Conservation (phyloP, 78 protist species). For the Reticulomyxa filosa region DNA sequence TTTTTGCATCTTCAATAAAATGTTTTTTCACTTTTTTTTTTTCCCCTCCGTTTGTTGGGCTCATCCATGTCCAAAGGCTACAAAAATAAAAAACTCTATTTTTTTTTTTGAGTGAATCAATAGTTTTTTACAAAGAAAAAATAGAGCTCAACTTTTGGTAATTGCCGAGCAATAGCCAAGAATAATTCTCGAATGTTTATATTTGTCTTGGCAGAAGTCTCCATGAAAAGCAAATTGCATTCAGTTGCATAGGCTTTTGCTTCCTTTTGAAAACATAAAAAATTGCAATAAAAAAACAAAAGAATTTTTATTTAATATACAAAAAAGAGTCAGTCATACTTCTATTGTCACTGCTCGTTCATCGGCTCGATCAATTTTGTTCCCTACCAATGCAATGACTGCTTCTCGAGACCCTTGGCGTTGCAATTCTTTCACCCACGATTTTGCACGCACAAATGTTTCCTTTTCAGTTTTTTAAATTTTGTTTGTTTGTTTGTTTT, state of each 20-base stretch:
- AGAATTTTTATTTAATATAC: background rate
- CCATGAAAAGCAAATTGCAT: slow-evolving; percentile 50
- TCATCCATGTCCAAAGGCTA: too few relatives aligned
- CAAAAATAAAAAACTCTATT: too few relatives aligned
- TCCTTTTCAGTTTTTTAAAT: too few relatives aligned
- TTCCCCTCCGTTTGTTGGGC: too few relatives aligned
- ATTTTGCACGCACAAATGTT: slow-evolving; percentile 60
- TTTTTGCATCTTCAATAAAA: too few relatives aligned
- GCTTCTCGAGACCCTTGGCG: slow-evolving; percentile 75
- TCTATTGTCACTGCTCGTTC: slow-evolving; percentile 39
- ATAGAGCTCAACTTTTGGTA: too few relatives aligned
- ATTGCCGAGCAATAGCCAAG: slow-evolving; percentile 23
- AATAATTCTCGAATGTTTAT: slow-evolving; percentile 71
- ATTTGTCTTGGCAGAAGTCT: slow-evolving; percentile 75
- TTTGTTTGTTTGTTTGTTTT: too few relatives aligned
- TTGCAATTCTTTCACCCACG: slow-evolving; percentile 86
- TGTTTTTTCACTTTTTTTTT: too few relatives aligned
- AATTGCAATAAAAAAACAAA: too few relatives aligned
- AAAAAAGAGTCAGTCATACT: background rate
- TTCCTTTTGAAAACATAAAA: slow-evolving; percentile 9
- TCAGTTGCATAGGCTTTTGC: slow-evolving; percentile 24
- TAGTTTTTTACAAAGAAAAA: too few relatives aligned
- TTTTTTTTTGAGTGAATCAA: too few relatives aligned
- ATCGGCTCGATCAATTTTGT: slow-evolving; percentile 71
- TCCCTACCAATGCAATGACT: slow-evolving; percentile 85